These are phyloP conservation scores for Saturnispora hagleri DNA, from an alignment of 805 yeast genomes.

Conservation along the genomic window DNA sequence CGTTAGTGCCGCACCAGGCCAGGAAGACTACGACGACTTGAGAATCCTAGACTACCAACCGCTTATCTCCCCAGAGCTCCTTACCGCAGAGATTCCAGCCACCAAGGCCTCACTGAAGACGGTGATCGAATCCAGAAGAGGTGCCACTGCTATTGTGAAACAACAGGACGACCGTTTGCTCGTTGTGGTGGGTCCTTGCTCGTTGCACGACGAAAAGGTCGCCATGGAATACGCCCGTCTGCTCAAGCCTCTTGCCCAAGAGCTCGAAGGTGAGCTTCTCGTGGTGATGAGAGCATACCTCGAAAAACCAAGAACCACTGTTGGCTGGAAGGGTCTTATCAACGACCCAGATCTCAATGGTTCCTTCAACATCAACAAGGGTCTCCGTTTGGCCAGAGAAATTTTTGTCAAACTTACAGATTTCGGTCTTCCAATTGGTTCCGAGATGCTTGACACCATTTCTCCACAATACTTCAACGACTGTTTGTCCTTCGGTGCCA, in stretches of 20 bases:
- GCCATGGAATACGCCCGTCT: constrained; percentile 81
- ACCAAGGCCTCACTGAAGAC: constrained; percentile 44
- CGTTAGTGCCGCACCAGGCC: constrained; percentile 36
- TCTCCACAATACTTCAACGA: constrained; percentile 94
- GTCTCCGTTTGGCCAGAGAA: constrained; percentile 78
- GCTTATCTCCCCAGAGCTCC: constrained; percentile 80
- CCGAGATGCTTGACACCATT: constrained; percentile 96
- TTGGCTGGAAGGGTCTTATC: constrained; percentile 97
- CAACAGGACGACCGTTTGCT: constrained; percentile 76
- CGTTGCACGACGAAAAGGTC: constrained; percentile 83
- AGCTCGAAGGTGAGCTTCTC: constrained; percentile 65
- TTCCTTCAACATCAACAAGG: constrained; percentile 90
- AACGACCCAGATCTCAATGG: constrained; percentile 94
- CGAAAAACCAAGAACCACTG: constrained; percentile 98
- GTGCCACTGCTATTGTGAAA: constrained; percentile 62
- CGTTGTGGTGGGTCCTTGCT: constrained; percentile 93
- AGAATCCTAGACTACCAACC: constrained; percentile 89
- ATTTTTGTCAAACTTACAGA: constrained; percentile 75
- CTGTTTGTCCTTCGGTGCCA: constrained; percentile 88
- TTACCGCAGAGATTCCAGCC: constrained; percentile 79
- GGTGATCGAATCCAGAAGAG: constrained; percentile 70
- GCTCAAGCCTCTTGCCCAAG: constrained; percentile 57
- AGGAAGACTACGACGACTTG: constrained; percentile 66
- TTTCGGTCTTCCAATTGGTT: constrained; percentile 82
- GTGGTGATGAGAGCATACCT: constrained; percentile 95